Evolutionary conservation across 257 asterid species (phyloP).

Genomic region (Lycium ferocissimum): DNA sequence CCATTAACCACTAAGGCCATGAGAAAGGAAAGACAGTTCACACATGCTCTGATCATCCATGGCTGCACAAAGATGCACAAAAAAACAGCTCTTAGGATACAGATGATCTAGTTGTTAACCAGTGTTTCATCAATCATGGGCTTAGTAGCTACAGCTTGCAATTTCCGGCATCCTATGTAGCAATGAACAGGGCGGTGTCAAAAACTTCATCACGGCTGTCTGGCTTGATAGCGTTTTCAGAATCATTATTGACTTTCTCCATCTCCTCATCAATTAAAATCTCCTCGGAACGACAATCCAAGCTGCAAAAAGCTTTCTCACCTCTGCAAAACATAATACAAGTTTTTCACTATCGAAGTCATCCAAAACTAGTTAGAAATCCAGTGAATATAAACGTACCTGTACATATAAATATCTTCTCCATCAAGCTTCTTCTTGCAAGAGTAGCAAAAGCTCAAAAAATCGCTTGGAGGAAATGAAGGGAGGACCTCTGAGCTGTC

Average conservation of each 20-base stretch:
- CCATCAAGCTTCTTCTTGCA: slow-evolving; percentile 89
- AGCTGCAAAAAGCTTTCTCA: slow-evolving; percentile 92
- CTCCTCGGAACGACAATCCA: slow-evolving; percentile 69
- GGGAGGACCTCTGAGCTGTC: slow-evolving; percentile 37
- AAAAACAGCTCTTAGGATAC: slow-evolving; percentile 49
- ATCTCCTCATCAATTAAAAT: slow-evolving; percentile 74
- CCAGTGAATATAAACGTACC: slow-evolving; percentile 48
- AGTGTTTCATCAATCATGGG: slow-evolving; percentile 57
- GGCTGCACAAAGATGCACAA: slow-evolving; percentile 54
- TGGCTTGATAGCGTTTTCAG: slow-evolving; percentile 41
- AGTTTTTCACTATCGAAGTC: not conserved
- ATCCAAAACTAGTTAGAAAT: not conserved
- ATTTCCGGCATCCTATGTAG: slow-evolving; percentile 31
- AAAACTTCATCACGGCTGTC: slow-evolving; percentile 47
- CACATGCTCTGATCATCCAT: slow-evolving; percentile 49
- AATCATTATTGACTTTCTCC: slow-evolving; percentile 46
- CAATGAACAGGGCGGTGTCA: slow-evolving; percentile 50
- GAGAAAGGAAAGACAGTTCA: slow-evolving; percentile 52
- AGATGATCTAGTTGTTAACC: slow-evolving; percentile 48
- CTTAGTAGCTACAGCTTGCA: slow-evolving; percentile 36
- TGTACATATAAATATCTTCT: slow-evolving; percentile 85
- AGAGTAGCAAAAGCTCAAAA: slow-evolving; percentile 73
- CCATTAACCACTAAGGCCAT: slow-evolving; percentile 50
- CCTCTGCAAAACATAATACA: slow-evolving; percentile 61
- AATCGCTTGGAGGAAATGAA: slow-evolving; percentile 54